Base-by-base conservation (phyloP, 208 protist species). In the Leishmania arabica region DNA sequence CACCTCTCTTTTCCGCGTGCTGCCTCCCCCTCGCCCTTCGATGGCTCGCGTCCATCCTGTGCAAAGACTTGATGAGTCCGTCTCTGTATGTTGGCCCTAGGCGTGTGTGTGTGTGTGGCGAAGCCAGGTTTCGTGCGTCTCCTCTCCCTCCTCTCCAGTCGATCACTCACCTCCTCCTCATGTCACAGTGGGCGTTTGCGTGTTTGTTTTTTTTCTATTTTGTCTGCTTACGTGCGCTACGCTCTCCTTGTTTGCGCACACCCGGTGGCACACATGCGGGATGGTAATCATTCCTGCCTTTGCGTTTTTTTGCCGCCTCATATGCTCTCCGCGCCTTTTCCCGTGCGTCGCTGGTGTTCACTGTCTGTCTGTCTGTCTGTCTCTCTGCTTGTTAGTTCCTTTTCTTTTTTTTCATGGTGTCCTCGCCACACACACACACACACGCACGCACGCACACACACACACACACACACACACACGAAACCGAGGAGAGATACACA, bases 311-410 rank as follows among this genome's bases (percentile, higher is more conserved):
- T 49, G 45, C 45, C 6, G 9, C 8, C 8, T 49, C 45, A 13
- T 0, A 1, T 49, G 45, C 45, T 49, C 45, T 49, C 45, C 45
- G 45, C 45, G 0, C 45, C 45, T 49, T 49, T 1, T 49, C 45
- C 45, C 45, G 45, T 49, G 8, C 45, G 45, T 49, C 45, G 45
- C 45, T 49, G 45, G 45, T 11, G 7, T 21, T 68, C 27, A 37
- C n/a, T 68, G 31, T 68, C 34, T 68, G 11, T 40, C 34, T 37
- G n/a, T n/a, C n/a, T 68, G n/a, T 68, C 34, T 68, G n/a, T n/a
- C n/a, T 40, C 6, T 68, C 62, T 68, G 11, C 56, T 15, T 42
- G 51, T 58, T 81, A 49, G 66, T 19, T 81, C 54, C 66, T 66
- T 66, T 51, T 49, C 45, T 49, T 49, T 1, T 11, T 11, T 0